A percentile compares a stretch with the other conserved stretches of the same genome.
Conservation (phyloP, 2,329 filamentous ascomycete species). For the Hypoxylon sp. region DNA sequence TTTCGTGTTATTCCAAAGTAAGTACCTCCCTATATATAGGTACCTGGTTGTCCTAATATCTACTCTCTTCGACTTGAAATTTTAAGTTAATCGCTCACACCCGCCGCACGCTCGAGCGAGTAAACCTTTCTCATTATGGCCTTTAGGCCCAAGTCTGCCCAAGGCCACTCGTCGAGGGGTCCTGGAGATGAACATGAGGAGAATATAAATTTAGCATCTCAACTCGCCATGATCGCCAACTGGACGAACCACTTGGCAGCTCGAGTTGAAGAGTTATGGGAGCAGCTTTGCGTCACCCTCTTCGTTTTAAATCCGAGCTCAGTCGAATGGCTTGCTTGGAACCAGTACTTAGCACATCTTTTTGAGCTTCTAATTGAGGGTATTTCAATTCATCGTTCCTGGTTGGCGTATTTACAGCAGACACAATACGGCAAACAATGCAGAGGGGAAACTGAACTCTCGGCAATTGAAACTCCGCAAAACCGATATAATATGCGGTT, state of each 20-base stretch:
- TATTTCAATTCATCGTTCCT: conserved; percentile 18
- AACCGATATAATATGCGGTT: conserved; percentile 1
- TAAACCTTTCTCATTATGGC: neutral
- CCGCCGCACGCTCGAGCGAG: neutral
- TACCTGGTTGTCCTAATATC: neutral
- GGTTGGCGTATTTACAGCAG: conserved; percentile 20
- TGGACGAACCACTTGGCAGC: conserved; percentile 11
- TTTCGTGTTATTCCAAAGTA: too few relatives aligned
- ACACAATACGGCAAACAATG: neutral
- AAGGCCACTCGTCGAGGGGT: neutral
- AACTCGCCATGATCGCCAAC: conserved; percentile 16
- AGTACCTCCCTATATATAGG: too few relatives aligned
- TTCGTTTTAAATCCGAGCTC: neutral
- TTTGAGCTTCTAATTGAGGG: conserved; percentile 6
- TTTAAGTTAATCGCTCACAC: neutral
- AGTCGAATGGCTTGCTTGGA: conserved; percentile 11
- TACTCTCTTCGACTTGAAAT: neutral
- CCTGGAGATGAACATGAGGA: neutral
- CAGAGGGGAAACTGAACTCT: neutral
- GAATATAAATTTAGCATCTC: neutral
- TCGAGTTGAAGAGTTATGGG: neutral
- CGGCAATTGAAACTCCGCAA: neutral
- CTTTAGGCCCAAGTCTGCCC: neutral
- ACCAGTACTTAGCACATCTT: conserved; percentile 16
- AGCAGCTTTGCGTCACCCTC: neutral